Conservation (phyloP, 2,329 filamentous ascomycete species). For the Pseudopithomyces maydicus region DNA sequence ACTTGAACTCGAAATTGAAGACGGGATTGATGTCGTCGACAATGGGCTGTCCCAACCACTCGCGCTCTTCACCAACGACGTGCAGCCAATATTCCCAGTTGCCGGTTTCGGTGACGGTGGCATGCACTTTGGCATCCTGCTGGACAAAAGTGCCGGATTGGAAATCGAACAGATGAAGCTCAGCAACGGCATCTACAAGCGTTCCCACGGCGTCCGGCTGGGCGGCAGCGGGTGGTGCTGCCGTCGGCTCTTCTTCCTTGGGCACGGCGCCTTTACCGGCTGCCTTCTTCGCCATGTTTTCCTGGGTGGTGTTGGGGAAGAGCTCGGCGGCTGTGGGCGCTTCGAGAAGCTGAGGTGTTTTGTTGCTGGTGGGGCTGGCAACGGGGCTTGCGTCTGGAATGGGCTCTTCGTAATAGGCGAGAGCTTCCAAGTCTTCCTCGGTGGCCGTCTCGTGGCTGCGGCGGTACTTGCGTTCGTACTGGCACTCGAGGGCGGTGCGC, state of each 20-base stretch:
- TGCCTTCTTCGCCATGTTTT: conserved; percentile 51
- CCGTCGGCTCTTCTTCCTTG: conserved; percentile 54
- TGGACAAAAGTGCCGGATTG: conserved; percentile 81
- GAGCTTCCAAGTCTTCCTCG: conserved; percentile 78
- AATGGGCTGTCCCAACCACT: conserved; percentile 87
- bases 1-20: conserved; percentile 98
- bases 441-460: conserved; percentile 80
- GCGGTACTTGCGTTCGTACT: conserved; percentile 96
- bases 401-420: conserved; percentile 73
- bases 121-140: conserved; percentile 75
- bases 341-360: conserved; percentile 42
- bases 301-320: conserved; percentile 42
- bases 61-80: conserved; percentile 73
- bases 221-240: conserved; percentile 63
- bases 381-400: conserved; percentile 66
- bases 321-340: conserved; percentile 37
- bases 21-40: conserved; percentile 94
- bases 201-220: conserved; percentile 73
- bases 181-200: conserved; percentile 75
- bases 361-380: conserved; percentile 51
- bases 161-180: conserved; percentile 94
- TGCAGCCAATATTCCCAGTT: conserved; percentile 97
- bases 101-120: conserved; percentile 83
- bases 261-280: conserved; percentile 38
- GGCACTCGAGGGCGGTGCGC: conserved; percentile 83